These are phyloP conservation scores for Clitopilus hobsonii DNA, from an alignment of 768 basidiomycete genomes.

Conservation along the genomic window DNA sequence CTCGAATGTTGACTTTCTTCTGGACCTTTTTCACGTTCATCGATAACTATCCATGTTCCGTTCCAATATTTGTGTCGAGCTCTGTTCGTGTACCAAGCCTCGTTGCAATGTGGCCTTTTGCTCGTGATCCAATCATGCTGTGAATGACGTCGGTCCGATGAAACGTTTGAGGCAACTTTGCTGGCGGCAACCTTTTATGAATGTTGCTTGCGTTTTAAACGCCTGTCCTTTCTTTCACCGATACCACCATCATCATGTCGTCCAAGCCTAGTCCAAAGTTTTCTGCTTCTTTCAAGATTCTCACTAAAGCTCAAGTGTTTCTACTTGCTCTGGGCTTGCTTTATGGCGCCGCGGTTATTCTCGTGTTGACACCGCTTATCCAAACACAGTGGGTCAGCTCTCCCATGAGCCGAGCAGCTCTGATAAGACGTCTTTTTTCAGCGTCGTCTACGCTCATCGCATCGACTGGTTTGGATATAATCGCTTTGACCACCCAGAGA, in stretches of 20 bases:
- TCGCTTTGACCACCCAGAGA: conserved; percentile 33
- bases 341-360: conserved; percentile 20
- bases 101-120: neutral
- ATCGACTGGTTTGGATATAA: conserved; percentile 29
- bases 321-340: conserved; percentile 9
- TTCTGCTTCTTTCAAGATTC: neutral
- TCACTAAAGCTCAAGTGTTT: conserved; percentile 1
- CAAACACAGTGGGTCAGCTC: conserved; percentile 33
- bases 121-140: neutral
- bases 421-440: conserved; percentile 6
- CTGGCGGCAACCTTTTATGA: neutral
- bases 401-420: neutral
- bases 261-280: neutral
- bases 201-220: neutral
- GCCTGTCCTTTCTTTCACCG: neutral
- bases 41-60: neutral
- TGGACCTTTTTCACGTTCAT: neutral
- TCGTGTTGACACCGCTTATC: conserved; percentile 32
- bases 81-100: neutral
- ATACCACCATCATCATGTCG: conserved; percentile 1
- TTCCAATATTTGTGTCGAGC: neutral
- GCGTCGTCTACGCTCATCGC: conserved; percentile 34
- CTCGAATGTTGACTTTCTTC: neutral
- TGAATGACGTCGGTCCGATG: neutral
- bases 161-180: neutral